Evolutionary conservation across 495 filamentous ascomycete species (phyloP), one percentile per base, ranked within the genome.

Genomic region (Tetracladium marchalianum): DNA sequence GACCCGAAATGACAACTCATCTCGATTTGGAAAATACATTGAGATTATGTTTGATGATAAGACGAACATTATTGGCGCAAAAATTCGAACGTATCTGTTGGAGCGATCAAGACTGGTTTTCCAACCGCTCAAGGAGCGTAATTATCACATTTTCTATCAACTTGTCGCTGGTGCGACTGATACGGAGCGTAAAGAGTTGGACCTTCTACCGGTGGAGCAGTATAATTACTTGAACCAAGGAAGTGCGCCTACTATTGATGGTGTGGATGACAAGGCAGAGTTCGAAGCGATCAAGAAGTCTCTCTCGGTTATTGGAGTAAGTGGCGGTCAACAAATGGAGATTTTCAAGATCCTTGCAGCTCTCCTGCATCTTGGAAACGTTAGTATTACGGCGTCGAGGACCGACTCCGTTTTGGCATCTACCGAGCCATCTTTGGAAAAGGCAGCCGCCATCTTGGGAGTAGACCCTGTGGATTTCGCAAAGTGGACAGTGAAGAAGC

Each of bases 91-190:
- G 32, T 99, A 97, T 62, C 72, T 99, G 41, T 69, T 99, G 32
- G 92, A 99, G 65, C 84, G 92, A 55, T 97, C 92, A 39, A 82
- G 92, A 60, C 71, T 99, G 57, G 92, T 99, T n/a, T 97, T 97
- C 60, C 92, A 99, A 61, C 92, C 92, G 15, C 68, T 96, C 32
- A 97, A 94, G 62, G 92, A 99, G 66, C 77, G 92, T 49, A 99
- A 99, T 62, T 99, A 99, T 64, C 92, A 99, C 66, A 90, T 99
- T 54, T 99, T 99, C 68, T 97, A 99, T 64, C 92, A 99, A 66
- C 72, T 99, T 33, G 81, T 96, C 44, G 90, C 89, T n/a, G 92
- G 92, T 50, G 84, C 87, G 22, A 81, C 87, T n/a, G 85, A 93
- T 46, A 71, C 74, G 49, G 87, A 97, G 62, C 83, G 78, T 52